Evolutionary conservation across 2,329 filamentous ascomycete species (phyloP).

Genomic region (Scytalidium lignicola): DNA sequence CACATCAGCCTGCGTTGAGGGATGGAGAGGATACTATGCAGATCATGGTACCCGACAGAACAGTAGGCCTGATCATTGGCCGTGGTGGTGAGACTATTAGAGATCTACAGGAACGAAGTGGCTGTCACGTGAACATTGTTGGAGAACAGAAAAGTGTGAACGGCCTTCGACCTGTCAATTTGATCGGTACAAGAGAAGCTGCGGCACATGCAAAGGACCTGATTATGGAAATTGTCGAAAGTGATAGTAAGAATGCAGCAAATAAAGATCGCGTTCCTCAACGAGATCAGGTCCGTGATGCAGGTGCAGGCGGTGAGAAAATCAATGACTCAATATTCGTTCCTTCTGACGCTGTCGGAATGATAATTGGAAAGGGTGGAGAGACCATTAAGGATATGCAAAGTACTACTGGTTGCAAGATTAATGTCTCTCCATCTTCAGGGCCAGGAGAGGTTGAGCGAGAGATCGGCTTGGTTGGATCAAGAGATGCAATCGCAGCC

Average conservation of each 20-base stretch:
- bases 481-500: constrained; percentile 68
- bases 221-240: constrained; percentile 92
- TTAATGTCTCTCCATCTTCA: constrained; percentile 82
- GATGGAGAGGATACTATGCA: constrained; percentile 83
- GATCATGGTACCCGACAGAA: constrained; percentile 92
- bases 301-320: constrained; percentile 52
- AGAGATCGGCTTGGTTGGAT: constrained; percentile 81
- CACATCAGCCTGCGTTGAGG: constrained; percentile 48
- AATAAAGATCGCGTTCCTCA: constrained; percentile 28
- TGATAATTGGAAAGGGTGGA: constrained; percentile 94
- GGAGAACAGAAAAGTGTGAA: constrained; percentile 91
- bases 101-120: constrained; percentile 83
- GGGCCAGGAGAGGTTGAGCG: constrained; percentile 74
- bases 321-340: constrained; percentile 79
- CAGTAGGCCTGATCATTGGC: constrained; percentile 90
- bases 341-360: constrained; percentile 85
- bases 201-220: constrained; percentile 76
- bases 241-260: constrained; percentile 59
- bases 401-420: constrained; percentile 81
- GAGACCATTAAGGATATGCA: constrained; percentile 96
- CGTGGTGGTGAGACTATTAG: constrained; percentile 89
- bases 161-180: constrained; percentile 81
- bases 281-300: constrained; percentile 42
- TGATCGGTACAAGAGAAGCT: constrained; percentile 74
- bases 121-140: constrained; percentile 95